A percentile compares a stretch with the other conserved stretches of the same genome.
These are phyloP conservation scores for Pseudogymnoascus destructans DNA, from an alignment of 2,329 filamentous ascomycete genomes.

Conservation along the genomic window DNA sequence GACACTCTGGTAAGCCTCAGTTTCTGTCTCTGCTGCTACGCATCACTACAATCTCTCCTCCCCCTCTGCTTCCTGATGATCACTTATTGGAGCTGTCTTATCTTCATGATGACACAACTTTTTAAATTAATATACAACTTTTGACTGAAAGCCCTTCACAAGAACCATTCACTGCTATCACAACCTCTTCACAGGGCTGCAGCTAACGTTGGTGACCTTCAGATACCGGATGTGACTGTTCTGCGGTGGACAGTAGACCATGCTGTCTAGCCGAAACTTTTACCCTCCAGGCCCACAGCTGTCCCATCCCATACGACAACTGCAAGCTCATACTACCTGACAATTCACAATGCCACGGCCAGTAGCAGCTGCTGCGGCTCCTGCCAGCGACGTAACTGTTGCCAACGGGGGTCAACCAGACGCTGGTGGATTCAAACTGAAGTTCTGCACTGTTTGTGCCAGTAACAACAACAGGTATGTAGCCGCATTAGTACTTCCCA, in stretches of 20 bases:
- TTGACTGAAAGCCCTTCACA: conserved; percentile 9
- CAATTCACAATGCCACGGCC: conserved; percentile 11
- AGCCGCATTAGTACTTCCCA: conserved; percentile 1
- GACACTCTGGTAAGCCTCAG: background rate
- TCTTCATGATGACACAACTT: conserved; percentile 22
- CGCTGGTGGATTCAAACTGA: conserved; percentile 61
- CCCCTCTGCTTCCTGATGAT: conserved; percentile 12
- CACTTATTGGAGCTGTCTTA: conserved; percentile 30
- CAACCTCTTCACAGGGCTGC: background rate
- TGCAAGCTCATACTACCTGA: background rate
- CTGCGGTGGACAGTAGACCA: conserved; percentile 4
- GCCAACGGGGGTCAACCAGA: conserved; percentile 19
- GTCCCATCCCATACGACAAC: background rate
- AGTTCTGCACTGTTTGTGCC: conserved; percentile 97
- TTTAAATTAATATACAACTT: conserved; percentile 23
- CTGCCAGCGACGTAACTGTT: conserved; percentile 10
- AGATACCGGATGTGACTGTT: conserved; percentile 6
- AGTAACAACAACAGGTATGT: conserved; percentile 89
- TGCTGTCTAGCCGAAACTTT: conserved; percentile 2
- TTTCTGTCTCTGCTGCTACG: background rate
- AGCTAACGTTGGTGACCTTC: conserved; percentile 2
- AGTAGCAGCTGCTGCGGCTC: conserved; percentile 12
- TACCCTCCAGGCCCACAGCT: background rate
- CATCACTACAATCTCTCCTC: background rate
- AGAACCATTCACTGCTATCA: background rate